Evolutionary conservation across 2,329 filamentous ascomycete species (phyloP), one percentile per base, ranked within the genome.

Genomic region (Chalaropsis thielavioides): DNA sequence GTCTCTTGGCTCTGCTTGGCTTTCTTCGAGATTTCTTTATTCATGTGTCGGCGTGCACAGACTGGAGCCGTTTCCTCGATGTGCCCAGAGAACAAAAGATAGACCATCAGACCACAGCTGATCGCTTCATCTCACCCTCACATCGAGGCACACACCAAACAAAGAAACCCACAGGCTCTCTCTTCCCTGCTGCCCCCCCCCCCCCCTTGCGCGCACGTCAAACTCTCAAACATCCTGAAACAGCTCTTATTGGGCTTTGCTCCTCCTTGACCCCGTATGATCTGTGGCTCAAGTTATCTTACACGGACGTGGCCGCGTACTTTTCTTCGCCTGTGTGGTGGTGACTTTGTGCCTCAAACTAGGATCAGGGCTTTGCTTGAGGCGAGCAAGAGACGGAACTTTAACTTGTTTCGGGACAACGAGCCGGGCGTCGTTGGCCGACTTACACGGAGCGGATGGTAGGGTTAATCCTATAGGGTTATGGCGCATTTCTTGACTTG

Each of bases 181-280:
- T n/a, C 43, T 46, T n/a, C 43, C 43, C 15, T n/a, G 43, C 35
- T 38, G 35, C 35, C 8, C 35, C 8, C 10, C 35, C 35, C 35
- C 7, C 35, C 4, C 54, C 54, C 54, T 1, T 58, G 54, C 54
- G 31, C 3, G 15, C 17, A 58, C 27, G 54, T 58, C 54, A 58
- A 38, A 62, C 63, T 63, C 62, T 65, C 60, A 67, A 62, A 62
- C 60, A 67, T 49, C 61, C 61, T 62, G 56, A 58, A 66, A 66
- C 65, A 64, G 49, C 51, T 51, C 31, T 58, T n/a, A 27, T 38
- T 58, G n/a, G 24, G 54, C 31, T 13, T 11, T 35, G 24, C n/a
- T 31, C 22, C 54, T 58, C 54, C 38, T 58, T 58, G 54, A 35
- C 54, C 54, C 24, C 27, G 54, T 58, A 58, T 51, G 27, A 56